A percentile compares a stretch with the other conserved stretches of the same genome.
These are phyloP conservation scores for Marchantia paleacea DNA, from an alignment of 225 moss, liverwort and hornwort genomes.

Conservation along the genomic window DNA sequence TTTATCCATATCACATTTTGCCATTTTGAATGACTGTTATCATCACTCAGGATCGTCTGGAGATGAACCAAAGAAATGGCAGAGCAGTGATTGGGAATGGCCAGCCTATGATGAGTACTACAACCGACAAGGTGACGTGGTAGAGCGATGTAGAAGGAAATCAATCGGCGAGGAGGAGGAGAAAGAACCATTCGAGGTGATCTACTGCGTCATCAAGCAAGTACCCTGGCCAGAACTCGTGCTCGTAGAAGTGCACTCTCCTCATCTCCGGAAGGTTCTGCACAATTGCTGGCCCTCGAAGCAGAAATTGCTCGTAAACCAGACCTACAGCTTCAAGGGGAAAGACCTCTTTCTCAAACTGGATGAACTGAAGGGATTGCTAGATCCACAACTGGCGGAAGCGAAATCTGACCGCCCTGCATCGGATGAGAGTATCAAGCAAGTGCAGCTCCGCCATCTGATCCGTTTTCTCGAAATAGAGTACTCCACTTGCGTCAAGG, in stretches of 20 bases:
- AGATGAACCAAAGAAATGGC: not conserved
- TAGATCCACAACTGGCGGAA: not conserved
- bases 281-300: constrained; percentile 1
- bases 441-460: constrained; percentile 7
- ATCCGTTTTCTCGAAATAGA: constrained; percentile 1
- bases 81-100: constrained; percentile 3
- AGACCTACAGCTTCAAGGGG: not conserved
- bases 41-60: no score
- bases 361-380: not conserved
- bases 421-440: not conserved
- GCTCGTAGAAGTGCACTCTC: not conserved
- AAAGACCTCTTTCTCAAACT: constrained; percentile 10
- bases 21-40: no score
- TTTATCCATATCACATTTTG: no score
- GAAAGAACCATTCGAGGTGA: constrained; percentile 9
- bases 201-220: not conserved
- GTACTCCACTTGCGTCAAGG: not conserved
- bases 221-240: not conserved
- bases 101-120: not conserved
- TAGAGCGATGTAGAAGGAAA: not conserved
- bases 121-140: not conserved
- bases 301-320: not conserved
- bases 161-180: not conserved
- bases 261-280: not conserved
- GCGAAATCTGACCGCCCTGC: no score